A percentile compares a stretch with the other conserved stretches of the same genome.
phyloP scores from a whole-genome alignment of 345 rosid species.

The Viola odorata region DNA sequence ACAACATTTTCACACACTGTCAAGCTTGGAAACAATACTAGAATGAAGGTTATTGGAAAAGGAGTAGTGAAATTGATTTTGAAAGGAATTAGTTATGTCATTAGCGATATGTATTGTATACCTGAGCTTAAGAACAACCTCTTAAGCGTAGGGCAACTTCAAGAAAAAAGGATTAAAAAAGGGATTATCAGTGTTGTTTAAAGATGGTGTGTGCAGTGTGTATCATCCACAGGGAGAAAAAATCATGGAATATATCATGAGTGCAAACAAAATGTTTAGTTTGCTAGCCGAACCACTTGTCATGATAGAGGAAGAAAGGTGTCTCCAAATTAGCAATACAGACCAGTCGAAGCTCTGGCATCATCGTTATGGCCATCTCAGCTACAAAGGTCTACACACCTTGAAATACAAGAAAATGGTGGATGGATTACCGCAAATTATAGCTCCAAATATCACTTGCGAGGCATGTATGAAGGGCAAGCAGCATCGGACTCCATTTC shows the following conservation, averaged over 20 bases:
- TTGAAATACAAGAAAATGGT: background rate
- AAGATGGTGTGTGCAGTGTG: background rate
- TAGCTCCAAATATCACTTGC: background rate
- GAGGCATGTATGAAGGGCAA: background rate
- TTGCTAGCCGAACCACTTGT: background rate
- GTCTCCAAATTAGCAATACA: background rate
- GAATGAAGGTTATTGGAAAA: background rate
- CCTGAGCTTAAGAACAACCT: background rate
- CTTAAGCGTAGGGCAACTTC: background rate
- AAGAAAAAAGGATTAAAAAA: no score
- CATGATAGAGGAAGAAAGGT: background rate
- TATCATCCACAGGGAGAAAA: background rate
- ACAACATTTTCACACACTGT: background rate
- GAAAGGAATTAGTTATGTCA: background rate
- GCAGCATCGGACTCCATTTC: background rate
- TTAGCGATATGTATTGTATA: background rate
- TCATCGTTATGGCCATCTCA: background rate
- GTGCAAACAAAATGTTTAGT: background rate
- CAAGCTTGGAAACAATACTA: background rate
- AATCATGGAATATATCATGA: background rate
- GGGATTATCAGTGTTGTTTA: background rate
- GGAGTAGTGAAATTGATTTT: fast-evolving
- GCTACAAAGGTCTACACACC: background rate
- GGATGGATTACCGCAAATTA: background rate
- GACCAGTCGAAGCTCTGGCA: background rate